Base-by-base conservation (phyloP, 2,329 filamentous ascomycete genomes). In the Mycocentrospora acerina region DNA sequence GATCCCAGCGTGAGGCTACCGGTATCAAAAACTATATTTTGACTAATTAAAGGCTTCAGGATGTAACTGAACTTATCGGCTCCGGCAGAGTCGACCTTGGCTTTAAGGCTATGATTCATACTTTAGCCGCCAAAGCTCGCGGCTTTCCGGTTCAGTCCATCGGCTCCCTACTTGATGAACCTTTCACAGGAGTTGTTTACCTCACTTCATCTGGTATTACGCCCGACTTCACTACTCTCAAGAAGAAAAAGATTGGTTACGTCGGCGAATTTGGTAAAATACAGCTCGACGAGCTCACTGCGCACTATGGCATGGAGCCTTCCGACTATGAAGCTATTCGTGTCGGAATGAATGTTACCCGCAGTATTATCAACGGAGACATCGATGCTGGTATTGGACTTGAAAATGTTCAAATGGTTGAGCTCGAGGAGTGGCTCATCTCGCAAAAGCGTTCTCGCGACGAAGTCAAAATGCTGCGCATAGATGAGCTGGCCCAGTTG, bases 71-170 rank as follows among this genome's bases (percentile, higher is more conserved):
- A 65, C 88, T 90, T 65, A 86, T 90, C 51, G 86, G 86, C 42
- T 82, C 78, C 38, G 82, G 81, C 45, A 88, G 88, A 61, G 82
- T 88, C 33, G 85, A 89, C 60, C 79, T 89, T 59, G 86, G 85
- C 29, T 88, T 87, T 77, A 90, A 89, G 68, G 85, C 86, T 50
- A 89, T 90, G 85, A 90, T 90, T 53, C 86, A 90, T 60, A 89
- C 85, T 7, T 77, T 90, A 43, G 85, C 85, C 39, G 85, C 85
- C 62, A 88, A 88, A 68, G 85, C 86, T 26, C 84, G 85, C 45
- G 72, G 78, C 70, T 90, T 87, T 62, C 86, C 86, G 0, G 81
- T 90, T 34, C 71, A 77, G 14, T 88, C 85, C 7, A 80, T 90
- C 33, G 85, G 85, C 26, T 87, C 83, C 19, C 78, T 90, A 3